Percentiles rank a stretch among this genome's conserved stretches.
phyloP scores from a whole-genome alignment of 2,329 filamentous ascomycete genomes.

The Fusarium sp. region DNA sequence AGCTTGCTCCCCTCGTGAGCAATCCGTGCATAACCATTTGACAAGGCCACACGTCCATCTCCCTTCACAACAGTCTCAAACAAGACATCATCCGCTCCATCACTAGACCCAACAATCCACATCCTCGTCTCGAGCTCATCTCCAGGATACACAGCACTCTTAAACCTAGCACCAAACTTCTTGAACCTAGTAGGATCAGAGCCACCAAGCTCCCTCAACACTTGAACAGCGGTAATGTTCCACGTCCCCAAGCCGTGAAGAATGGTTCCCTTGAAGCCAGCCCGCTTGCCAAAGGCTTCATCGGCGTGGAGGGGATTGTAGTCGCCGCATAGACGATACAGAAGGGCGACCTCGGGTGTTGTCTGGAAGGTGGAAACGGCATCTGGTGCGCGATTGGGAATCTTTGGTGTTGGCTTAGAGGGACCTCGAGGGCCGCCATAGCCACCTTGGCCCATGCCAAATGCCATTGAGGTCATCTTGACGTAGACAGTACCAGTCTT shows the following conservation, averaged over 20 bases:
- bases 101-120: slow-evolving; percentile 51
- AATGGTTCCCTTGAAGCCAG: slow-evolving; percentile 59
- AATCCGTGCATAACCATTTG: slow-evolving; percentile 50
- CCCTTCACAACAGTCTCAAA: slow-evolving; percentile 55
- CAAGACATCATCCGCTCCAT: slow-evolving; percentile 49
- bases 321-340: slow-evolving; percentile 60
- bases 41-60: slow-evolving; percentile 53
- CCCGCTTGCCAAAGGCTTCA: slow-evolving; percentile 54
- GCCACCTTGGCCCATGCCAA: slow-evolving; percentile 59
- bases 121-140: slow-evolving; percentile 57
- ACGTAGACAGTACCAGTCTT: slow-evolving; percentile 53
- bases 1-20: slow-evolving; percentile 45
- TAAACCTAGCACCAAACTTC: slow-evolving; percentile 58
- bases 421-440: slow-evolving; percentile 57
- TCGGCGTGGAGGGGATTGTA: slow-evolving; percentile 62
- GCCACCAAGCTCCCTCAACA: slow-evolving; percentile 54
- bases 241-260: slow-evolving; percentile 60
- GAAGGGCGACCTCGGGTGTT: slow-evolving; percentile 51
- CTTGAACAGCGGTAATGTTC: slow-evolving; percentile 58
- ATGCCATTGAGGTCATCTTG: slow-evolving; percentile 53
- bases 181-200: slow-evolving; percentile 55
- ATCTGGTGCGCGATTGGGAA: slow-evolving; percentile 52
- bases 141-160: slow-evolving; percentile 59
- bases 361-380: slow-evolving; percentile 53
- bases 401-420: slow-evolving; percentile 44